A percentile compares a stretch with the other conserved stretches of the same genome.
Evolutionary conservation across 306 rosid species (phyloP).

Genomic region (Cyamopsis tetragonoloba): DNA sequence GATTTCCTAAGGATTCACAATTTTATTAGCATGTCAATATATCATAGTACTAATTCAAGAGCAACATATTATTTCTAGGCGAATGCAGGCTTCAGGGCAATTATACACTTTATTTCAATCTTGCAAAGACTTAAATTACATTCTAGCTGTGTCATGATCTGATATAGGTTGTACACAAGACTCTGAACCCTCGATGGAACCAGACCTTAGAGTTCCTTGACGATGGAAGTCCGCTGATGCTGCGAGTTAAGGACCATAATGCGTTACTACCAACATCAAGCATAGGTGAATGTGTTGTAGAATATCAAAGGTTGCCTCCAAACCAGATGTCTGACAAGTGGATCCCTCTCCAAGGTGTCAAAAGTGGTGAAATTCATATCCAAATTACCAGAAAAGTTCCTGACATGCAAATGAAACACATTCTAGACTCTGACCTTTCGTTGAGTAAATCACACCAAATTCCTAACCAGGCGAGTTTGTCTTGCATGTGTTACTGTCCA

Average conservation of each 20-base stretch:
- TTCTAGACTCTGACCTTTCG: slow-evolving; percentile 47
- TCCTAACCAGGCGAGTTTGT: slow-evolving; percentile 56
- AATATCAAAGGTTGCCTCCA: slow-evolving; percentile 70
- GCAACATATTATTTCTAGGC: not conserved
- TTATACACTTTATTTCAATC: not conserved
- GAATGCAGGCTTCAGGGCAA: not conserved
- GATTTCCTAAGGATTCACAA: too few species aligned
- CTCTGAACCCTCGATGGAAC: slow-evolving; percentile 75
- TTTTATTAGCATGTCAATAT: too few species aligned
- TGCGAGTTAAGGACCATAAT: slow-evolving; percentile 75
- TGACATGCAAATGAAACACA: slow-evolving; percentile 33
- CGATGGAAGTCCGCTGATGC: slow-evolving; percentile 56
- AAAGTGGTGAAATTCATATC: slow-evolving; percentile 69
- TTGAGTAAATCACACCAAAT: slow-evolving; percentile 49
- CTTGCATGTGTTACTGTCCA: slow-evolving; percentile 11
- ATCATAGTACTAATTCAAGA: too few species aligned
- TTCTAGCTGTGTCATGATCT: slow-evolving; percentile 14
- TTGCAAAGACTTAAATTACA: slow-evolving; percentile 3
- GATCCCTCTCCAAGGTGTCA: slow-evolving; percentile 85
- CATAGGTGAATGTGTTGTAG: slow-evolving; percentile 70
- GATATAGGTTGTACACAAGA: slow-evolving; percentile 56
- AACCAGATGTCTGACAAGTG: slow-evolving; percentile 71
- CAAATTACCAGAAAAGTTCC: slow-evolving; percentile 70
- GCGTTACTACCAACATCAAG: slow-evolving; percentile 56
- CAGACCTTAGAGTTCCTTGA: slow-evolving; percentile 82